Evolutionary conservation across 2,329 filamentous ascomycete species (phyloP), one percentile per base, ranked within the genome.

Genomic region (Ceratocystis harringtonii): DNA sequence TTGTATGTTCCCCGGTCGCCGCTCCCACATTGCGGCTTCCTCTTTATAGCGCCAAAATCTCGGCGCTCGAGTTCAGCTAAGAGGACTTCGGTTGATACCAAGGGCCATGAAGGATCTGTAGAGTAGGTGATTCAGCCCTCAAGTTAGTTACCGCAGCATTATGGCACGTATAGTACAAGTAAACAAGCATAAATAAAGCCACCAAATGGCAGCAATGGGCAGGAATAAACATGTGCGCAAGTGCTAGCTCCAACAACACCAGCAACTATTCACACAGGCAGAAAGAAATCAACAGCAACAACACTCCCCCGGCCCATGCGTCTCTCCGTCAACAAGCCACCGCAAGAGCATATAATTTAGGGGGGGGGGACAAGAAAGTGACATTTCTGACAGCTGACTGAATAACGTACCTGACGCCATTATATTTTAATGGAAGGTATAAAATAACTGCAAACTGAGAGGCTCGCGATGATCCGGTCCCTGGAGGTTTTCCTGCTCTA

Each of bases 1-100:
- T 89, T 85, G 74, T 90, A 90, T 69, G 75, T 74, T 28, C 81
- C 82, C 66, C 74, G 74, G 63, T 79, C 75, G 55, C 65, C 61
- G 3, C 79, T 80, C 44, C 82, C 82, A 69, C 82, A 85, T 41
- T 74, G 72, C 4, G 81, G 81, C 67, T 76, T 78, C 44, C 76
- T 61, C 7, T 74, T 71, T 48, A 70, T 69, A 68, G 68, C 69
- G 67, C 70, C 70, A 25, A 68, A 69, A 64, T 72, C 73, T 66
- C 77, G 76, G 65, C 82, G 79, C 69, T 76, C 74, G 22, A 84
- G 75, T 71, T 84, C 82, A 68, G 79, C 79, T 61, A 78, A 76
- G 61, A 84, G 77, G 48, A 79, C 65, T 45, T 79, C 74, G 67
- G 81, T 83, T 2, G 82, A 75, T 44, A 84, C 74, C n/a, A 76